phyloP scores from a whole-genome alignment of 352 stramenopile species.

The Phytophthora sojae region DNA sequence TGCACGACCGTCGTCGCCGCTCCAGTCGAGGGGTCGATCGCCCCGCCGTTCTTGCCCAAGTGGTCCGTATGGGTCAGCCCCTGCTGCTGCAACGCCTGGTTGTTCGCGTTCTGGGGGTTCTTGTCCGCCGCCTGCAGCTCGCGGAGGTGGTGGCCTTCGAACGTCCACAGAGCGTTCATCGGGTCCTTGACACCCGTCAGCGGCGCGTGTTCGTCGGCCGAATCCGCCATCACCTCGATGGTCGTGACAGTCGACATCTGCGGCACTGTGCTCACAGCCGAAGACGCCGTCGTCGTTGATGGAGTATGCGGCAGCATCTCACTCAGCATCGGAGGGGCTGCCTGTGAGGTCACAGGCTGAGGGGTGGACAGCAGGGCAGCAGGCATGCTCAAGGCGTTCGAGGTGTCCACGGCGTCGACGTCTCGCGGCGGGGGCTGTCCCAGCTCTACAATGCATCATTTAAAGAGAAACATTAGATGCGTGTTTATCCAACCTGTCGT shows the following conservation, averaged over 20 bases:
- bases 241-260: conserved; percentile 9
- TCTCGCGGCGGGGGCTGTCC: conserved; percentile 21
- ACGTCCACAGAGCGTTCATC: conserved; percentile 76
- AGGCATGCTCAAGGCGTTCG: conserved; percentile 15
- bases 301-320: conserved; percentile 25
- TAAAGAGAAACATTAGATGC: conserved; percentile 6
- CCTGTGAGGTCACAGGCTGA: not conserved
- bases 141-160: conserved; percentile 62
- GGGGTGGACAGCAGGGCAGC: conserved; percentile 21
- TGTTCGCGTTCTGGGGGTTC: conserved; percentile 43
- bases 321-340: conserved; percentile 18
- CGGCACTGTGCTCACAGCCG: conserved; percentile 4
- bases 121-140: conserved; percentile 50
- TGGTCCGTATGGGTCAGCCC: conserved; percentile 10
- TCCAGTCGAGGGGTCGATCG: conserved; percentile 16
- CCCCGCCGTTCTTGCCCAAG: conserved; percentile 19
- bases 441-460: conserved; percentile 10
- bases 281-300: conserved; percentile 1
- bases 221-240: conserved; percentile 25
- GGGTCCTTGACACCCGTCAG: conserved; percentile 44
- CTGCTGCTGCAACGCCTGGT: conserved; percentile 20
- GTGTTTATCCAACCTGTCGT: not conserved
- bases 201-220: conserved; percentile 14
- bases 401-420: conserved; percentile 16
- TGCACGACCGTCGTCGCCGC: not conserved